These are phyloP conservation scores for Tuber borchii DNA, from an alignment of 495 filamentous ascomycete genomes.

Conservation along the genomic window DNA sequence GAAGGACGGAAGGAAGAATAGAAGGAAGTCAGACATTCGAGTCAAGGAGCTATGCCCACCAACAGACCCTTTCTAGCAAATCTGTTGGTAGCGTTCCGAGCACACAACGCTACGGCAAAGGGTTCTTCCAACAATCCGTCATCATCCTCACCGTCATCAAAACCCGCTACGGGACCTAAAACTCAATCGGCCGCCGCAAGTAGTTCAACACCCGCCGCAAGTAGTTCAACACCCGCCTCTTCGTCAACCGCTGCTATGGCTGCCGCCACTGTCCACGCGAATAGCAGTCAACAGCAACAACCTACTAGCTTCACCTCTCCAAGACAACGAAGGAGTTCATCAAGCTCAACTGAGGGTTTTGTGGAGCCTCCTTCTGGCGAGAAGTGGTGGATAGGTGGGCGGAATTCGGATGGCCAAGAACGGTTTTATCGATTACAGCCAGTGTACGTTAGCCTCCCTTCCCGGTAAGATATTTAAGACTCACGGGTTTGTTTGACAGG, in stretches of 20 bases:
- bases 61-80: constrained; percentile 69
- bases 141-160: constrained; percentile 46
- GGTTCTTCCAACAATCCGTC: constrained; percentile 42
- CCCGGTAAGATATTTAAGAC: background rate
- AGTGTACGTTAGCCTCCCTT: constrained; percentile 33
- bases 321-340: constrained; percentile 54
- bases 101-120: constrained; percentile 50
- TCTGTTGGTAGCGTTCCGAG: constrained; percentile 67
- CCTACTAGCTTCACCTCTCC: constrained; percentile 37
- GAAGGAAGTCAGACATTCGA: constrained; percentile 10
- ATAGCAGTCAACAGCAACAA: constrained; percentile 31
- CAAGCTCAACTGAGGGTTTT: constrained; percentile 56
- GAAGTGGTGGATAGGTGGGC: constrained; percentile 71
- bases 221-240: constrained; percentile 23
- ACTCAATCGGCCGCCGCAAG: constrained; percentile 39
- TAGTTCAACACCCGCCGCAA: constrained; percentile 24
- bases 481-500: constrained; percentile 13
- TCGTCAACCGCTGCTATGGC: constrained; percentile 35
- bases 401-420: constrained; percentile 64
- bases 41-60: constrained; percentile 49
- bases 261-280: constrained; percentile 30
- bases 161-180: constrained; percentile 38
- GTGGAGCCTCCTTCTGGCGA: constrained; percentile 57
- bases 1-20: background rate
- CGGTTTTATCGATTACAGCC: constrained; percentile 55